Evolutionary conservation across 1,284 basidiomycete species (phyloP).

Genomic region (Mycosarcoma mackinlayi): DNA sequence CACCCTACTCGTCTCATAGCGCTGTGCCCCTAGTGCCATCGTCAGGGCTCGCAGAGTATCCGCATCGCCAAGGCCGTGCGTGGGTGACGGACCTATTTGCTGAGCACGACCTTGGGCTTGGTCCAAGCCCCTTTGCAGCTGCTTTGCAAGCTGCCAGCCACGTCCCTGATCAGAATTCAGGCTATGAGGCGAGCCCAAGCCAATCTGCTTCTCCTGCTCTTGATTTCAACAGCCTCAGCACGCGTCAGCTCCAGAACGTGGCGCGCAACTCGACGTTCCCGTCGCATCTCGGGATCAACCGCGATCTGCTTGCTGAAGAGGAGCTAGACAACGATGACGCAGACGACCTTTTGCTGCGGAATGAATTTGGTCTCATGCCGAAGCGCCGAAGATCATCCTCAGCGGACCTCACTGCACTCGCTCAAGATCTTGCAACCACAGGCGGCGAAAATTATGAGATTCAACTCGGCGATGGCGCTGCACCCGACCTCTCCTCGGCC

Average conservation of each 20-base stretch:
- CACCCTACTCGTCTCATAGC: neutral
- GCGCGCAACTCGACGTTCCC: constrained; percentile 52
- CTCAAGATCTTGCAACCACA: constrained; percentile 28
- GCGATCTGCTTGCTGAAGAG: constrained; percentile 33
- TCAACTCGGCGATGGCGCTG: constrained; percentile 32
- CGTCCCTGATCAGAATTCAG: constrained; percentile 3
- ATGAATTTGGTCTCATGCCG: constrained; percentile 18
- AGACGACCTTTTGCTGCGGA: constrained; percentile 10
- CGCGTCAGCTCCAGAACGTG: constrained; percentile 54
- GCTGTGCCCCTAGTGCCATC: neutral
- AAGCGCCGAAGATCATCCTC: constrained; percentile 24
- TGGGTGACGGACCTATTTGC: constrained; percentile 35
- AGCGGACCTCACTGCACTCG: constrained; percentile 23
- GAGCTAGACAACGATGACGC: constrained; percentile 5
- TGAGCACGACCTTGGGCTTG: constrained; percentile 39
- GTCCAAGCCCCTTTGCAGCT: constrained; percentile 42
- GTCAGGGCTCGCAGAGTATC: constrained; percentile 1
- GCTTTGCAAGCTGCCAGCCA: constrained; percentile 38
- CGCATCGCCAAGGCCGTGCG: constrained; percentile 2
- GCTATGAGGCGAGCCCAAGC: neutral
- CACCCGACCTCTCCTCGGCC: constrained; percentile 46
- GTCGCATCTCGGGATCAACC: constrained; percentile 52
- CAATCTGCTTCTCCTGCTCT: constrained; percentile 13
- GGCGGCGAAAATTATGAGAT: constrained; percentile 44
- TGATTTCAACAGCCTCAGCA: constrained; percentile 45